A percentile compares a stretch with the other conserved stretches of the same genome.
These are phyloP conservation scores for Trypanosoma scelopori DNA, from an alignment of 208 protist genomes.

Conservation along the genomic window DNA sequence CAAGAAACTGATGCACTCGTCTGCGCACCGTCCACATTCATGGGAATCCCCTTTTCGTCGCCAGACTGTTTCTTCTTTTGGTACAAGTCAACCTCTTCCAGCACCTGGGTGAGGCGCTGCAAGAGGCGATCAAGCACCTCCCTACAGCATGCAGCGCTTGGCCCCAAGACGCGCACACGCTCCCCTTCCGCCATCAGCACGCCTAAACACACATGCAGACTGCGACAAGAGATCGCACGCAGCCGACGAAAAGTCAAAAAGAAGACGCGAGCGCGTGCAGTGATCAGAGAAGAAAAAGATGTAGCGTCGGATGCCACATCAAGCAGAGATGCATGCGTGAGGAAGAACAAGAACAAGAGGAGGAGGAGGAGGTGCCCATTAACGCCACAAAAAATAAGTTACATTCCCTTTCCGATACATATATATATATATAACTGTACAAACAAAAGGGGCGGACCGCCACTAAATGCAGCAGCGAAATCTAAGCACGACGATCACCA, in stretches of 20 bases:
- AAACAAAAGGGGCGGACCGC: background rate
- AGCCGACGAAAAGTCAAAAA: slow-evolving; percentile 13
- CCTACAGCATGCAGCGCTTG: slow-evolving; percentile 3
- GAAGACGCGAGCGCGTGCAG: slow-evolving; percentile 9
- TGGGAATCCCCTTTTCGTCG: background rate
- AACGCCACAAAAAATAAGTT: too few species aligned
- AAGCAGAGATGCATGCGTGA: too few species aligned
- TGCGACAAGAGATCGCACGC: background rate
- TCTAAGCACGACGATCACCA: too few species aligned
- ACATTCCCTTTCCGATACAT: background rate
- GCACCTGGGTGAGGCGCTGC: background rate
- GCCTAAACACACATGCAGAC: slow-evolving; percentile 2
- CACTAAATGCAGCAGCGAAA: background rate
- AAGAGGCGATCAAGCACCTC: slow-evolving; percentile 25
- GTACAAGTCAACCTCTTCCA: slow-evolving; percentile 1
- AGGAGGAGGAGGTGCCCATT: too few species aligned
- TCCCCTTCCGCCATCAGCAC: background rate
- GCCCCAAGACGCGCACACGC: background rate
- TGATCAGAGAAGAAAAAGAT: background rate
- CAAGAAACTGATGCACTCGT: background rate
- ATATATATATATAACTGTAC: too few species aligned
- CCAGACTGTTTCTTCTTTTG: background rate
- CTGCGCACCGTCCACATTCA: background rate
- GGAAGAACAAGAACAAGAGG: too few species aligned
- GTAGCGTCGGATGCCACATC: background rate